phyloP scores from a whole-genome alignment of 148 eudicot genomes.

The Rhododendron williamsianum region DNA sequence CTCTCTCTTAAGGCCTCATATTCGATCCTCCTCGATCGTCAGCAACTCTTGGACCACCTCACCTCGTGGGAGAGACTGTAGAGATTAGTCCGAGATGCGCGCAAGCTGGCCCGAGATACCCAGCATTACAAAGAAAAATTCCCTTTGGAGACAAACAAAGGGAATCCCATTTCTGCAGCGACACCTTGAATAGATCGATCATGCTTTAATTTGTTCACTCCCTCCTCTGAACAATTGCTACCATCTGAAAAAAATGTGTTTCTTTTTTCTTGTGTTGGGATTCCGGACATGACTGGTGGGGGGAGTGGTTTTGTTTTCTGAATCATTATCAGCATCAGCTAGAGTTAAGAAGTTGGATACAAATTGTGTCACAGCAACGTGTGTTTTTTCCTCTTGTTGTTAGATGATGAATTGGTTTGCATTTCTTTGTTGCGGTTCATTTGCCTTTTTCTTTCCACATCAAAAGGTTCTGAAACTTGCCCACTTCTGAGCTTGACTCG shows the following conservation, averaged over 20 bases:
- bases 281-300: slow-evolving; percentile 33
- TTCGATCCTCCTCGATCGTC: no score
- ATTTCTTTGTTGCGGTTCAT: background rate
- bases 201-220: background rate
- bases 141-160: slow-evolving; percentile 3
- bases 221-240: slow-evolving; percentile 4
- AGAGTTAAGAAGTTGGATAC: slow-evolving; percentile 18
- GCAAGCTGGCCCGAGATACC: background rate
- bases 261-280: slow-evolving; percentile 16
- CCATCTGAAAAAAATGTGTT: background rate
- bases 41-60: no score
- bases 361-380: slow-evolving; percentile 13
- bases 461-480: background rate
- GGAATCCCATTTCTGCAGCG: background rate
- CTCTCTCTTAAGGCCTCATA: background rate
- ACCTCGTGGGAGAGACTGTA: no score
- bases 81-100: background rate
- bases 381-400: background rate
- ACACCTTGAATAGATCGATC: slow-evolving; percentile 14
- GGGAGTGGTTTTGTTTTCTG: slow-evolving; percentile 15
- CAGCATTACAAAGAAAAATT: background rate
- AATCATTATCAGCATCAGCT: slow-evolving; percentile 5
- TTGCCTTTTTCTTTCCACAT: background rate
- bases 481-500: background rate
- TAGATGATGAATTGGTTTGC: slow-evolving; percentile 16